Conservation (phyloP, 352 stramenopile species). For the Globisporangium cylindrosporum region DNA sequence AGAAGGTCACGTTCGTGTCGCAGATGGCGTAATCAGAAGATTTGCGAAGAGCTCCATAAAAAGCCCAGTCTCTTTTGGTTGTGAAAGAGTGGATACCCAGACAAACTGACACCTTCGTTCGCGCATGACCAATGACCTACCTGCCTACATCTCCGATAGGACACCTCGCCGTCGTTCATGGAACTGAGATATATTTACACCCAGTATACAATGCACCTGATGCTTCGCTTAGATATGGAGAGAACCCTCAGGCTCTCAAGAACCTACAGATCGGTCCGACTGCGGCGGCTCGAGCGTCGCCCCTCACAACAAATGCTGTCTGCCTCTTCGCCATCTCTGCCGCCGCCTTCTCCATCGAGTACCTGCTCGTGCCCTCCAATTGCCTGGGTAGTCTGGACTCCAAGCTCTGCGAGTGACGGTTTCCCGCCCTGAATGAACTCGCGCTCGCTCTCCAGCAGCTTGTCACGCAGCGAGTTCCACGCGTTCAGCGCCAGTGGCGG, state of each 20-base stretch:
- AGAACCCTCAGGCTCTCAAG: neutral
- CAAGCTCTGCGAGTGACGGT: conserved; percentile 11
- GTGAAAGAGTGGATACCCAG: neutral
- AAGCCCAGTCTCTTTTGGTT: no score
- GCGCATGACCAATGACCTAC: neutral
- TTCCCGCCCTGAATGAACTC: conserved; percentile 9
- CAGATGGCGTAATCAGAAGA: neutral
- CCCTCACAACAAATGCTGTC: neutral
- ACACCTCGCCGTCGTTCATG: neutral
- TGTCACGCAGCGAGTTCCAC: conserved; percentile 21
- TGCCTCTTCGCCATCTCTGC: neutral
- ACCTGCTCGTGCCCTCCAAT: neutral
- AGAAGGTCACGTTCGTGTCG: neutral
- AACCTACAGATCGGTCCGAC: neutral
- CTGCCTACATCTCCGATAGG: neutral
- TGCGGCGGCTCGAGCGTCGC: neutral
- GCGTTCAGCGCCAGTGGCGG: conserved; percentile 11
- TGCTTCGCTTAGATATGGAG: no score
- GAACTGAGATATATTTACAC: neutral
- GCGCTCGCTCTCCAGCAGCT: conserved; percentile 19
- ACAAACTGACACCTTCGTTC: neutral
- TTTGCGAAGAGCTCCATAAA: neutral
- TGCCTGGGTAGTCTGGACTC: neutral
- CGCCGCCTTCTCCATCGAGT: neutral
- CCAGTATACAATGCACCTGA: neutral